These are phyloP conservation scores for Thraustotheca clavata DNA, from an alignment of 352 stramenopile genomes.

Conservation along the genomic window DNA sequence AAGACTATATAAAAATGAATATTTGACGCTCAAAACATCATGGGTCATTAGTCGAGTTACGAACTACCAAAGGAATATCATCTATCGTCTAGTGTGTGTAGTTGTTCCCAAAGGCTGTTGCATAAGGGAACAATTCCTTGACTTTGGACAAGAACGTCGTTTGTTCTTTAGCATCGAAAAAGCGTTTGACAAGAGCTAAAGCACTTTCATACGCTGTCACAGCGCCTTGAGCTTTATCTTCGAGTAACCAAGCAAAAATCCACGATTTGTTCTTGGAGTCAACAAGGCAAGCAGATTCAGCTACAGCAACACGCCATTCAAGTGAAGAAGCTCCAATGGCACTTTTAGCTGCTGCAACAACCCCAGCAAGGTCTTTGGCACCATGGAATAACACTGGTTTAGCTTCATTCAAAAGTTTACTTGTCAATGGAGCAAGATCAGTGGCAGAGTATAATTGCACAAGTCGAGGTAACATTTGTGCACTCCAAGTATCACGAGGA, in stretches of 20 bases:
- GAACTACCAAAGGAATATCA: too few species aligned
- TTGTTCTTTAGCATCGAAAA: conserved; percentile 1
- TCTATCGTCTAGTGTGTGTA: conserved; percentile 9
- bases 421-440: not conserved
- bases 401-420: not conserved
- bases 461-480: conserved; percentile 2
- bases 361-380: conserved; percentile 7
- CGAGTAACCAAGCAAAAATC: not conserved
- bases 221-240: conserved; percentile 6
- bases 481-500: not conserved
- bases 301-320: conserved; percentile 12
- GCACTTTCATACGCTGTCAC: not conserved
- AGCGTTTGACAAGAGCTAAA: not conserved
- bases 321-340: not conserved
- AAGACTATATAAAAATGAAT: too few species aligned
- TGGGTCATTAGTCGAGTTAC: too few species aligned
- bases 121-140: conserved; percentile 18
- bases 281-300: not conserved
- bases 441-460: conserved; percentile 3
- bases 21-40: too few species aligned
- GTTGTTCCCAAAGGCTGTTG: conserved; percentile 4
- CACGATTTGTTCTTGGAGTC: not conserved
- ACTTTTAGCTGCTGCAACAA: not conserved
- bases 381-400: conserved; percentile 15
- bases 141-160: conserved; percentile 4